A percentile compares a stretch with the other conserved stretches of the same genome.
Evolutionary conservation across 1,284 basidiomycete genomes (phyloP).

Genomic region (Schizophyllum commune): DNA sequence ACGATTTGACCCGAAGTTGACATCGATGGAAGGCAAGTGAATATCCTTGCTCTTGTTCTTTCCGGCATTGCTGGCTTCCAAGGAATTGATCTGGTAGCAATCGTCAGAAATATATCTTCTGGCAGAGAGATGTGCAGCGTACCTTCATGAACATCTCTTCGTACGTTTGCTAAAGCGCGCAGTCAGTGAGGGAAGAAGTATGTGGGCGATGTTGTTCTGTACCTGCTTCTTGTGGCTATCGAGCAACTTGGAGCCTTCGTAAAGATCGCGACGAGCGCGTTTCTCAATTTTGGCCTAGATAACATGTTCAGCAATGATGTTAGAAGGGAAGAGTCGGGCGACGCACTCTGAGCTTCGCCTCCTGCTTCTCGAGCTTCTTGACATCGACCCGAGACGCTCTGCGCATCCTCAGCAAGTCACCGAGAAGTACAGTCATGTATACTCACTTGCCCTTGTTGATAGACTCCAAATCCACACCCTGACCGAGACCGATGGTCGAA

Average conservation of each 20-base stretch:
- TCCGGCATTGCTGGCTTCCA: conserved; percentile 71
- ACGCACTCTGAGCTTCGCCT: conserved; percentile 85
- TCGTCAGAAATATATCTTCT: too few species aligned
- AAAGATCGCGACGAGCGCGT: conserved; percentile 80
- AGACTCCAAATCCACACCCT: conserved; percentile 89
- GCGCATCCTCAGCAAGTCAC: conserved; percentile 12
- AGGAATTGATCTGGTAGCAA: conserved; percentile 77
- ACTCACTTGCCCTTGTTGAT: conserved; percentile 91
- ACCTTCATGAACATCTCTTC: conserved; percentile 98
- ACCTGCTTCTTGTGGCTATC: conserved; percentile 90
- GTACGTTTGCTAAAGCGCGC: conserved; percentile 70
- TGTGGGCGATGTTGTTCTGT: too few species aligned
- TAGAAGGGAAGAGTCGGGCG: neutral
- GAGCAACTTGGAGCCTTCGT: conserved; percentile 93
- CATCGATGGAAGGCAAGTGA: conserved; percentile 92
- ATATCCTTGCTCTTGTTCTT: conserved; percentile 98
- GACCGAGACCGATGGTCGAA: conserved; percentile 75
- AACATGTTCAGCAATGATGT: neutral
- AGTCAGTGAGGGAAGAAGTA: conserved; percentile 7
- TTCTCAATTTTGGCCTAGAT: conserved; percentile 92
- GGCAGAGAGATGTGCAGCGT: conserved; percentile 3
- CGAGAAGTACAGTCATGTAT: conserved; percentile 2
- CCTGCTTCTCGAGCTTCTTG: conserved; percentile 97
- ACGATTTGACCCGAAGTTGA: conserved; percentile 89
- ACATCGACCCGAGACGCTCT: conserved; percentile 95